Base-by-base conservation (phyloP, 2,329 filamentous ascomycete genomes). In the Pseudodiploospora longispora region DNA sequence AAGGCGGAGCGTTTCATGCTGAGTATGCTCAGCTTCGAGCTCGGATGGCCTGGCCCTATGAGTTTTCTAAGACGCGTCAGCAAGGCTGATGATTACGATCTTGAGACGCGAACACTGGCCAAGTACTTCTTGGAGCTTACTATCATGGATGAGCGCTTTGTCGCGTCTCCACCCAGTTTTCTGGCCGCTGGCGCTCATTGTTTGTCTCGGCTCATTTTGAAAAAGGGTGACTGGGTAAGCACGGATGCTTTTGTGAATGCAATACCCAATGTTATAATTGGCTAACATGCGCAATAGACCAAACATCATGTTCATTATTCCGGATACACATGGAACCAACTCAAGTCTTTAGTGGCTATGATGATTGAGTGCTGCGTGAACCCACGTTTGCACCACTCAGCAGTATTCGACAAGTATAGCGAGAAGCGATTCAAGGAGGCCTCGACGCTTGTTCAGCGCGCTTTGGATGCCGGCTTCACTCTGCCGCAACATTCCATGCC, bases 1-100 rank as follows among this genome's bases (percentile, higher is more conserved):
- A 96, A 97, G 70, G 93, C 93, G 1, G 93, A 98, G 68, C 83
- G 90, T 9, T 97, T 95, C 71, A 98, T 98, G 90, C 78, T 98
- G 41, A 94, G 81, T 65, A 95, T 96, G 84, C 80, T 98, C 43
- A 79, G 88, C 56, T 98, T 95, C 60, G 89, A 96, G 67, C 79
- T 98, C 43, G 93, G 93, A 42, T 97, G 88, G 85, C 93, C 93
- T n/a, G 93, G 93, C 36, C 93, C 93, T 1, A 96, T 98, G 91
- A 96, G 89, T 70, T 98, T 98, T 68, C 75, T 98, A 49, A 81
- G 93, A 48, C 83, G 91, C 45, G 93, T 97, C 66, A 97, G 91
- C 81, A 97, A 97, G 71, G 93, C 93, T 10, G 93, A 98, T 61
- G 89, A 96, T 60, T 98, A 97, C 60, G 90, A 98, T 59, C 72